phyloP scores from a whole-genome alignment of 345 rosid genomes.

The Acer saccharum region DNA sequence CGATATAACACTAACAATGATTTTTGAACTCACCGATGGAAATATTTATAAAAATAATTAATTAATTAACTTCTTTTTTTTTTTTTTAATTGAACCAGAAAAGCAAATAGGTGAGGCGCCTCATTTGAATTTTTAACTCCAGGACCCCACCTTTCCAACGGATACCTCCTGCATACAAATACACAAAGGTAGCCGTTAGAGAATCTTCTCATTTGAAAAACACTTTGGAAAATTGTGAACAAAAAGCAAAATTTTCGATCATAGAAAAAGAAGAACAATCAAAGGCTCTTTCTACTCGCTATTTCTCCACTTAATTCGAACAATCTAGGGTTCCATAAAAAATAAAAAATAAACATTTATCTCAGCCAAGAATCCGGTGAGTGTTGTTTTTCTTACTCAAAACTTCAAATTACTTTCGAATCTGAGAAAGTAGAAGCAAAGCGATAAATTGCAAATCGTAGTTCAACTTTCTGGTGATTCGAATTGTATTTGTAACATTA shows the following conservation, averaged over 20 bases:
- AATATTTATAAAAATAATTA: no score
- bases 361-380: neutral
- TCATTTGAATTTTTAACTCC: conserved; percentile 11
- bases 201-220: conserved; percentile 19
- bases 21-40: no score
- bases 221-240: neutral
- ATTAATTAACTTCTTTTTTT: no score
- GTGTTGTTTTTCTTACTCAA: neutral
- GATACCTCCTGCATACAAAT: conserved; percentile 9
- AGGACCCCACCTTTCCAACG: conserved; percentile 17
- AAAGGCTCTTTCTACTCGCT: conserved; percentile 10
- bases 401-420: neutral
- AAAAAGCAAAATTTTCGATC: neutral
- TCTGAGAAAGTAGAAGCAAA: neutral
- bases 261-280: conserved; percentile 3
- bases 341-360: neutral
- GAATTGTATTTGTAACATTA: neutral
- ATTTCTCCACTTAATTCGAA: conserved; percentile 15
- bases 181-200: conserved; percentile 33
- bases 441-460: neutral
- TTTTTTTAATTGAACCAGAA: neutral
- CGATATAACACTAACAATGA: no score
- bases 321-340: neutral
- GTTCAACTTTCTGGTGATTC: neutral
- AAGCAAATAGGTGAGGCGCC: neutral